Base-by-base conservation (phyloP, 2,329 filamentous ascomycete species). In the Coniochaeta prunicola region DNA sequence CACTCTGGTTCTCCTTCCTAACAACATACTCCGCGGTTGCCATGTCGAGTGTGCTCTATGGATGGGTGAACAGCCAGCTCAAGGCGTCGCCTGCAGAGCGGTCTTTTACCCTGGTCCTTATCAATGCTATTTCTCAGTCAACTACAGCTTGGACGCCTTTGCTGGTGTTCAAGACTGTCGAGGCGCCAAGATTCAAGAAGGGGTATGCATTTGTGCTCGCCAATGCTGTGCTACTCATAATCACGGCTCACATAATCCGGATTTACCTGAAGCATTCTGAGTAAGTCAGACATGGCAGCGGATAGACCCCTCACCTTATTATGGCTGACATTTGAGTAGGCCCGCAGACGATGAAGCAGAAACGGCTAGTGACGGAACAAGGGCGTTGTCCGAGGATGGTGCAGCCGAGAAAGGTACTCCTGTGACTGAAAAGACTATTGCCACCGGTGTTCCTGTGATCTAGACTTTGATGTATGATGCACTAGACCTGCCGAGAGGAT, bases 141-240 rank as follows among this genome's bases (percentile, higher is more conserved):
- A 80, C 79, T 0, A 84, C 79, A 0, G 80, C 78, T 0, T 85
- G 81, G 81, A 83, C 79, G 2, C 77, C 76, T 3, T 63, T 84
- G 2, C 64, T 85, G 13, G 75, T 77, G 0, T 85, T 82, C 62
- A 71, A 70, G 0, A 79, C 76, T 0, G 71, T 75, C 3, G 76
- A 80, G 59, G 71, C 71, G 0, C 77, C 77, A 1, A 62, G 70
- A 1, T 80, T 71, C 56, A 68, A 70, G 0, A 79, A 77, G 59
- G 77, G 77, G 1, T 78, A 73, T 40, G 65, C 71, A 0, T 76
- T 74, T 56, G 65, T 68, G 2, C 54, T 77, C 2, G 70, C 68
- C 0, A 64, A 62, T 56, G 59, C 63, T 0, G 34, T 64, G 24
- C 59, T 33, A 9, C 53, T 63, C 50, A 64, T 65, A n/a, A 59